Conservation (phyloP, 2,329 filamentous ascomycete species). For the Scedosporium aurantiacum region DNA sequence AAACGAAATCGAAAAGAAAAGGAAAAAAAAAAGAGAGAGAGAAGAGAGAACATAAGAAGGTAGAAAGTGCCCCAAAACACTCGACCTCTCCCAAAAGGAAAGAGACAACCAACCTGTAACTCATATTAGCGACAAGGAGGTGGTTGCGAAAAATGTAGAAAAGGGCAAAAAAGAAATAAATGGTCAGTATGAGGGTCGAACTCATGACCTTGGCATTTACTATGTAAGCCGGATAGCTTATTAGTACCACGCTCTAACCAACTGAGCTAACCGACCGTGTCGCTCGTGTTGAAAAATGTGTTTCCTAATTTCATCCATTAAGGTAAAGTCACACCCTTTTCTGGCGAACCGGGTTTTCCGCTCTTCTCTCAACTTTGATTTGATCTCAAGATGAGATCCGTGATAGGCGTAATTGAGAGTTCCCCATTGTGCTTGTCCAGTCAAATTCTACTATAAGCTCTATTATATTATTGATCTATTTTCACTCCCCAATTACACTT, state of each 20-base stretch:
- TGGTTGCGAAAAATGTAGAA: not conserved
- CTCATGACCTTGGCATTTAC: constrained; percentile 2
- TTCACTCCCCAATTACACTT: not conserved
- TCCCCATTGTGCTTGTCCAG: not conserved
- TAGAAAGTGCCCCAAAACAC: not conserved
- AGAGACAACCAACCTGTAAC: not conserved
- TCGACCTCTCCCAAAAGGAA: not conserved
- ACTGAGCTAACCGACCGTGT: constrained; percentile 1
- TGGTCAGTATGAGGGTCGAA: constrained; percentile 2
- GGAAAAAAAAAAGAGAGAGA: too few species aligned
- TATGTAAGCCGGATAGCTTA: not conserved
- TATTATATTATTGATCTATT: not conserved
- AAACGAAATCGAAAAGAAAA: too few species aligned
- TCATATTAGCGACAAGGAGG: too few species aligned
- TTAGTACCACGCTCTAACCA: constrained; percentile 2
- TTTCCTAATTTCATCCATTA: not conserved
- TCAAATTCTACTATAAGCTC: not conserved
- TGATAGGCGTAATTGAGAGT: too few species aligned
- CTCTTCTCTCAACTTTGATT: not conserved
- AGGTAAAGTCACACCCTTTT: not conserved
- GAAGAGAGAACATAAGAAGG: not conserved
- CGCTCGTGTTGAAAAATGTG: not conserved
- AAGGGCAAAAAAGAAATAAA: not conserved
- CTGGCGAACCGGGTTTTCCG: not conserved
- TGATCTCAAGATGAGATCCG: too few species aligned